phyloP scores from a whole-genome alignment of 2,329 filamentous ascomycete species.

The Clonostachys rhizophaga region DNA sequence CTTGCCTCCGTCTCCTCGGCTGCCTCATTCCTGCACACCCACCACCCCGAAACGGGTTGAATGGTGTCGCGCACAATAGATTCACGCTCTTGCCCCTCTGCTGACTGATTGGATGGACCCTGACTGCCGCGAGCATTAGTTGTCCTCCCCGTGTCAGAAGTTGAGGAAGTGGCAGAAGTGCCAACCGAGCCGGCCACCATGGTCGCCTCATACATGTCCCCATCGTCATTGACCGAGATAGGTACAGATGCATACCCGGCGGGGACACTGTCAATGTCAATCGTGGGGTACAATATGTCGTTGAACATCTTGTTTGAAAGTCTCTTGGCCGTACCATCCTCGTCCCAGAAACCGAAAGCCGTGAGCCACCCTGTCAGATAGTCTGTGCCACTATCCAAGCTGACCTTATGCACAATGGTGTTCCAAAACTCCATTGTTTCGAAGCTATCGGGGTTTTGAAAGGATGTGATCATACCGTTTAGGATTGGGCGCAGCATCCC shows the following conservation, averaged over 20 bases:
- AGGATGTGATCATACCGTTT: slow-evolving; percentile 26
- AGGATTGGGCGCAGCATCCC: slow-evolving; percentile 29
- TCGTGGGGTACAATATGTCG: background rate
- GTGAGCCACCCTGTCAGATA: slow-evolving; percentile 1
- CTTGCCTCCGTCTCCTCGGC: background rate
- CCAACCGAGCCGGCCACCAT: slow-evolving; percentile 2
- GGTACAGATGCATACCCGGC: background rate
- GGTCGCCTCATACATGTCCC: background rate
- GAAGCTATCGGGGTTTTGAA: slow-evolving; percentile 16
- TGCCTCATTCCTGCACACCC: background rate
- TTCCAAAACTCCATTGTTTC: slow-evolving; percentile 30
- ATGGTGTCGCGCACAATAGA: background rate
- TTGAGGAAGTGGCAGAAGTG: background rate
- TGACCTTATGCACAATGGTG: slow-evolving; percentile 5
- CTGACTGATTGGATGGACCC: background rate
- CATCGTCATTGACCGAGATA: background rate
- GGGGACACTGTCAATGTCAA: background rate
- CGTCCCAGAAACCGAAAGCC: background rate
- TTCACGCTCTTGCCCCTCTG: background rate
- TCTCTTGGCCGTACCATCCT: background rate
- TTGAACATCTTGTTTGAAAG: background rate
- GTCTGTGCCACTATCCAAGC: background rate
- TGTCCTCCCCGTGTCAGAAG: background rate
- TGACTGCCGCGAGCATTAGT: background rate
- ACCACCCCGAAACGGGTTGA: slow-evolving; percentile 1